These are phyloP conservation scores for Ambrosiella beaveri DNA, from an alignment of 2,329 filamentous ascomycete species.

Conservation along the genomic window DNA sequence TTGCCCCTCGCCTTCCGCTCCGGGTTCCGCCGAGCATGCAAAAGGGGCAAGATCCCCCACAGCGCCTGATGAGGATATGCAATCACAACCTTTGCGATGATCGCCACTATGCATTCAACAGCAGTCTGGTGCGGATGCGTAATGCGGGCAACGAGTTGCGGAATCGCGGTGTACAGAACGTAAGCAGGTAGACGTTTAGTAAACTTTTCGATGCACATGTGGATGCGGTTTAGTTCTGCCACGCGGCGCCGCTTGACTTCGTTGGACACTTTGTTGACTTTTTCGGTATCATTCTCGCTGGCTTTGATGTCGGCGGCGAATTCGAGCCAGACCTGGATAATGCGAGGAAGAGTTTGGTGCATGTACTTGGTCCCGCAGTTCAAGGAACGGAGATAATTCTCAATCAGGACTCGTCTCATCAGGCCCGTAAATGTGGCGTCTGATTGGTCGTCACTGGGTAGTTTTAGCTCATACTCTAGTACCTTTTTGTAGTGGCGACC, in stretches of 20 bases:
- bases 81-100: conserved; percentile 73
- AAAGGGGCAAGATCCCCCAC: conserved; percentile 78
- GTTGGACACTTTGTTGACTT: conserved; percentile 24
- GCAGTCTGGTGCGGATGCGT: conserved; percentile 67
- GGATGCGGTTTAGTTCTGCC: conserved; percentile 49
- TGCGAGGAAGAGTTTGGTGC: conserved; percentile 80
- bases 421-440: conserved; percentile 67
- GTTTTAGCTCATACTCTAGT: conserved; percentile 68
- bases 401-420: conserved; percentile 71
- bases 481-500: conserved; percentile 96
- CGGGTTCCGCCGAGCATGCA: conserved; percentile 48
- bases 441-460: conserved; percentile 60
- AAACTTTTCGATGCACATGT: conserved; percentile 66
- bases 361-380: conserved; percentile 87
- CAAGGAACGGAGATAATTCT: conserved; percentile 80
- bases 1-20: conserved; percentile 21
- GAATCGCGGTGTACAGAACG: conserved; percentile 65
- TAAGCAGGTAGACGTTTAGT: conserved; percentile 54
- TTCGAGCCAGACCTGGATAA: conserved; percentile 88
- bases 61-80: conserved; percentile 80
- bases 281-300: neutral
- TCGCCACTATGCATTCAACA: conserved; percentile 56
- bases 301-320: conserved; percentile 53
- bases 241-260: conserved; percentile 39
- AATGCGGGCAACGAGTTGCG: conserved; percentile 92